Conservation (phyloP, 1,284 basidiomycete species). For the Tetrapyrgos nigripes region DNA sequence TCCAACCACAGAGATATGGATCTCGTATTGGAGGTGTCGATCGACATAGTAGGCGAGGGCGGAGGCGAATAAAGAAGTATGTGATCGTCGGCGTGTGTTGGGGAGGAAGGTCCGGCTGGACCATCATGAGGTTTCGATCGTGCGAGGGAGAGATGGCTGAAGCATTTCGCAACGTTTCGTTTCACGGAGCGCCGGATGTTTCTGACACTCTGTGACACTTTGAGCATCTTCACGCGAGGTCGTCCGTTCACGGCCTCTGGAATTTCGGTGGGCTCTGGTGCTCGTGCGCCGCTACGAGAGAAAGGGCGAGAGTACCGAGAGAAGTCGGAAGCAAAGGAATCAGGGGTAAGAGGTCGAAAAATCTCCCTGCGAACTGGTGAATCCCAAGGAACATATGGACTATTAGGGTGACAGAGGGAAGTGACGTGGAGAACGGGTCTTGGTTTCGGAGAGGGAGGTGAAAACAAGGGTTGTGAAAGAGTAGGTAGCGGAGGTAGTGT, state of each 20-base stretch:
- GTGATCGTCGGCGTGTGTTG: neutral
- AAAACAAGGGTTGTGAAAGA: conserved; percentile 19
- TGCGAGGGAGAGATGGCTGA: conserved; percentile 3
- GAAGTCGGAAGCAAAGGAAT: conserved; percentile 30
- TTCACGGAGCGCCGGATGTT: conserved; percentile 33
- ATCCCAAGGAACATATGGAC: conserved; percentile 54
- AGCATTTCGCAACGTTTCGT: conserved; percentile 19
- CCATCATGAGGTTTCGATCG: neutral
- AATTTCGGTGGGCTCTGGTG: conserved; percentile 44
- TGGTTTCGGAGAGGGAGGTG: neutral
- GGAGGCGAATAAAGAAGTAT: conserved; percentile 4
- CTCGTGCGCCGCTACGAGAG: conserved; percentile 43
- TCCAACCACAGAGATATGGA: conserved; percentile 48
- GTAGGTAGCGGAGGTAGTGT: conserved; percentile 17
- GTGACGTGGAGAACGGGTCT: conserved; percentile 13
- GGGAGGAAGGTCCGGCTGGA: neutral
- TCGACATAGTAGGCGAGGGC: conserved; percentile 21
- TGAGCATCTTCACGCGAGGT: conserved; percentile 17
- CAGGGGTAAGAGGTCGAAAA: conserved; percentile 36
- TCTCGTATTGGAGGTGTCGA: conserved; percentile 39
- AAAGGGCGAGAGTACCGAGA: conserved; percentile 32
- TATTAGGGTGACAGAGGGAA: conserved; percentile 45
- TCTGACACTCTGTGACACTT: conserved; percentile 31
- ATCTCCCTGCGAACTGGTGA: conserved; percentile 43
- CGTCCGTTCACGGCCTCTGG: conserved; percentile 23